Evolutionary conservation across 1,284 basidiomycete genomes (phyloP).

Genomic region (Hemileia vastatrix): DNA sequence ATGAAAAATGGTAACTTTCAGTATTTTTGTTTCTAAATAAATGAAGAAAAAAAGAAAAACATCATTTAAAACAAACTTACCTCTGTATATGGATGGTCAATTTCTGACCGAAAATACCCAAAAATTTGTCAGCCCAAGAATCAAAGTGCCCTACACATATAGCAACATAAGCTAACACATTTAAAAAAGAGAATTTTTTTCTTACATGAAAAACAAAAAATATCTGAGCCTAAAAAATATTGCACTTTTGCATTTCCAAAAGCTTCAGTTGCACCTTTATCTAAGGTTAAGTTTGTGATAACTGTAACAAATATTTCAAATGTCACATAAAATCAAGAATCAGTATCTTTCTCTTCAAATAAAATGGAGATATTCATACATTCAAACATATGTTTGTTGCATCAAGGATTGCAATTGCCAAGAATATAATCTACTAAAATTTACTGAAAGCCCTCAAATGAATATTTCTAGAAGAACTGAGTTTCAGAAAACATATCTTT

Average conservation of each 20-base stretch:
- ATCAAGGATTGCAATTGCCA: slow-evolving; percentile 68
- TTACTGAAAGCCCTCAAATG: too few species aligned
- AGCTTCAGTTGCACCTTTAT: slow-evolving; percentile 34
- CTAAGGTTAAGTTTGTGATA: slow-evolving; percentile 48
- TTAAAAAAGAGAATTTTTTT: slow-evolving; percentile 1
- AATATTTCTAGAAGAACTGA: too few species aligned
- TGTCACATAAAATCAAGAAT: slow-evolving; percentile 34
- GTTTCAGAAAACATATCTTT: too few species aligned
- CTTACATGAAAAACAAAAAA: slow-evolving; percentile 18
- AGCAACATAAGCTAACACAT: neutral
- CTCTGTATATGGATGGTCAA: slow-evolving; percentile 72
- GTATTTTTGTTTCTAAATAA: slow-evolving; percentile 56
- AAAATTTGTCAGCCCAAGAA: slow-evolving; percentile 58
- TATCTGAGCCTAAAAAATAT: slow-evolving; percentile 48
- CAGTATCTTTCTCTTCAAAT: slow-evolving; percentile 24
- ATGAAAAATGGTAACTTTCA: slow-evolving; percentile 51
- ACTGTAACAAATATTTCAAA: too few species aligned
- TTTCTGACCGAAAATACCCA: slow-evolving; percentile 62
- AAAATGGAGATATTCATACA: slow-evolving; percentile 43
- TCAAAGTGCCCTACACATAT: slow-evolving; percentile 74
- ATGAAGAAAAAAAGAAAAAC: slow-evolving; percentile 17
- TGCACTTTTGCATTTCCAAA: slow-evolving; percentile 36
- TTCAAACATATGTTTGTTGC: slow-evolving; percentile 64
- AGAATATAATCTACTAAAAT: slow-evolving; percentile 43
- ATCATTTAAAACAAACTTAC: slow-evolving; percentile 46